Conservation (phyloP, 176 grass and related monocot species). For the Phoenix dactylifera region DNA sequence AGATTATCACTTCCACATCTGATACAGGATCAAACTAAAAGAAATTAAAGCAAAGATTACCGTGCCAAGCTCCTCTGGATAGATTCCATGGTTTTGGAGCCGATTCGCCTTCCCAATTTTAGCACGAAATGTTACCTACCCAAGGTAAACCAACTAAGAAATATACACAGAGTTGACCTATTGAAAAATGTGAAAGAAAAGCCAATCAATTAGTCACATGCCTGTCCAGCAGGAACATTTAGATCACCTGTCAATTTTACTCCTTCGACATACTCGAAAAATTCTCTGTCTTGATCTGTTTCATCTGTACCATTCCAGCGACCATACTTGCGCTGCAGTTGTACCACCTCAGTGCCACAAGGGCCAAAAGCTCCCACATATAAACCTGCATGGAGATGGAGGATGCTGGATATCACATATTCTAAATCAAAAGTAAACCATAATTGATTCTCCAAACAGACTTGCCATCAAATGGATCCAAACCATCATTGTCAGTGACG, state of each 20-base stretch:
- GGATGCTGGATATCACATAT: slow-evolving; percentile 3
- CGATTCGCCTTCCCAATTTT: slow-evolving; percentile 79
- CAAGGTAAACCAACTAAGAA: neutral
- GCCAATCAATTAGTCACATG: slow-evolving; percentile 14
- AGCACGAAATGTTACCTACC: slow-evolving; percentile 78
- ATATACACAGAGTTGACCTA: neutral
- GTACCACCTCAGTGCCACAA: slow-evolving; percentile 88
- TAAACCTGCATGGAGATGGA: slow-evolving; percentile 39
- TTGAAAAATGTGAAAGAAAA: neutral
- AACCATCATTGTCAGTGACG: slow-evolving; percentile 40
- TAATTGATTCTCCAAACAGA: slow-evolving; percentile 10
- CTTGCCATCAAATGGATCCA: slow-evolving; percentile 82
- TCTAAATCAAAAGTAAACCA: neutral
- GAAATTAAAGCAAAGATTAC: slow-evolving; percentile 30
- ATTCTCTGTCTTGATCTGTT: slow-evolving; percentile 31
- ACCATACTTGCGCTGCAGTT: slow-evolving; percentile 67
- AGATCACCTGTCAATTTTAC: slow-evolving; percentile 97
- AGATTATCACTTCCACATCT: too few species aligned
- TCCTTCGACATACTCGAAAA: slow-evolving; percentile 97
- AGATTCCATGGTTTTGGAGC: slow-evolving; percentile 61
- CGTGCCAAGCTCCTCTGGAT: slow-evolving; percentile 85
- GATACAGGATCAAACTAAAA: too few species aligned
- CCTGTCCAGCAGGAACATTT: slow-evolving; percentile 91
- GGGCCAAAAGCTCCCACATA: slow-evolving; percentile 98
- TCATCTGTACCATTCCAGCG: slow-evolving; percentile 60